Conservation (phyloP, 352 stramenopile genomes). For the Phytophthora pistaciae region DNA sequence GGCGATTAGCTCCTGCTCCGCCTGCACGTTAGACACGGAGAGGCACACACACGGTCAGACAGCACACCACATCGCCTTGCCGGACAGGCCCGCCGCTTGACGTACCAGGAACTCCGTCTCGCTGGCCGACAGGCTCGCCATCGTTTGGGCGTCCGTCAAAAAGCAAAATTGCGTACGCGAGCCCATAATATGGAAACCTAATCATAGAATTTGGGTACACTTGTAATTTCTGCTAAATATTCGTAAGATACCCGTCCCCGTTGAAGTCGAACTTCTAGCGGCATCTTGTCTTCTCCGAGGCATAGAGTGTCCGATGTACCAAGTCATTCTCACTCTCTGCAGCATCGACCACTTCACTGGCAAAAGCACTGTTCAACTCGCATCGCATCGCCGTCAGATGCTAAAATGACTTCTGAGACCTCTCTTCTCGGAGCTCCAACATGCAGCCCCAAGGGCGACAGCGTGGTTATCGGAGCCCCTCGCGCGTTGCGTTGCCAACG, state of each 20-base stretch:
- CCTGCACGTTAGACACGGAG: slow-evolving; percentile 40
- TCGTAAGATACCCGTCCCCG: too few relatives aligned
- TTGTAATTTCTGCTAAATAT: too few relatives aligned
- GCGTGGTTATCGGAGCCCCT: background rate
- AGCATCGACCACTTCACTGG: background rate
- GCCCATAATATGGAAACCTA: background rate
- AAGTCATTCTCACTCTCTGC: slow-evolving; percentile 3
- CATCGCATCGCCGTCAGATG: background rate
- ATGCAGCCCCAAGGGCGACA: background rate
- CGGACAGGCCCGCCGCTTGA: slow-evolving; percentile 1
- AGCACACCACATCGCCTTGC: background rate
- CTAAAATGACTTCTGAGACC: slow-evolving; percentile 18
- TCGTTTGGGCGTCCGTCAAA: slow-evolving; percentile 11
- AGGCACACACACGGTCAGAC: slow-evolving; percentile 7
- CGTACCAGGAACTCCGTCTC: slow-evolving; percentile 86
- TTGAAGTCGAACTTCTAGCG: too few relatives aligned
- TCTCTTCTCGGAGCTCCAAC: background rate
- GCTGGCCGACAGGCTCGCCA: slow-evolving; percentile 56
- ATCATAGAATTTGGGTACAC: too few relatives aligned
- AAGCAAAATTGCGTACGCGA: background rate
- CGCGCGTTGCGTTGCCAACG: background rate
- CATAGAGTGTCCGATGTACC: too few relatives aligned
- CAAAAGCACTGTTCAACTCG: background rate
- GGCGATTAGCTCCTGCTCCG: slow-evolving; percentile 88
- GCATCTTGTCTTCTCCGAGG: too few relatives aligned